Base-by-base conservation (phyloP, 129 eudicot genomes). In the Arctium minus region DNA sequence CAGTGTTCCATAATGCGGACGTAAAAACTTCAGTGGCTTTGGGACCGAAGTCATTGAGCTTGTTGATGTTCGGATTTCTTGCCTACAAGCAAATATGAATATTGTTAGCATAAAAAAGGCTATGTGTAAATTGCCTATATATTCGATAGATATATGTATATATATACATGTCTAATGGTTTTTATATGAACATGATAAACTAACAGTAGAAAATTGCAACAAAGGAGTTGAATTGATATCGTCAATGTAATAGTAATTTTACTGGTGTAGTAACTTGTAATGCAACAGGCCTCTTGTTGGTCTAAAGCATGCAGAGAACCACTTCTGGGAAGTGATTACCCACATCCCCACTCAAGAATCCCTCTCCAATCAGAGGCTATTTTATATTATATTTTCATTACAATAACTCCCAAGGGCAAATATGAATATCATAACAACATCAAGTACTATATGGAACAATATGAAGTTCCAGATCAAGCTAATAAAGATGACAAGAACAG, bases 41-140 rank as follows among this genome's bases (percentile, higher is more conserved):
- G 98, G 99, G 17, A 96, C 98, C 15, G 98, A 93, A 82, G 99
- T 96, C 99, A 96, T 96, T 62, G 98, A 96, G 88, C 98, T 96
- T 7, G 99, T 96, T 29, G 98, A 86, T 44, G 89, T 93, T 44
- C 96, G 89, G 44, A 93, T 96, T 86, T 96, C 99, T 81, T 92
- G 98, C 92, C 99, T 96, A 69, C 69, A 76, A 31, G 9, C 62
- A 39, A 79, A 70, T 56, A 17, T 64, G 56, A 44, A 64, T 2
- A 46, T 0, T 62, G 39, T 79, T 40, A 44, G 72, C 10, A 56
- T 37, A 78, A 40, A 39, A 74, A 27, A 67, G 13, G 35, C 33
- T 8, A 22, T 18, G 6, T 35, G 27, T 74, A 38, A 18, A 39
- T 18, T 64, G 5, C 46, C 10, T 7, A 27, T 29, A 7, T 40